Evolutionary conservation across 2,329 filamentous ascomycete species (phyloP), one percentile per base, ranked within the genome.

Genomic region (Leptographium radiaticola): DNA sequence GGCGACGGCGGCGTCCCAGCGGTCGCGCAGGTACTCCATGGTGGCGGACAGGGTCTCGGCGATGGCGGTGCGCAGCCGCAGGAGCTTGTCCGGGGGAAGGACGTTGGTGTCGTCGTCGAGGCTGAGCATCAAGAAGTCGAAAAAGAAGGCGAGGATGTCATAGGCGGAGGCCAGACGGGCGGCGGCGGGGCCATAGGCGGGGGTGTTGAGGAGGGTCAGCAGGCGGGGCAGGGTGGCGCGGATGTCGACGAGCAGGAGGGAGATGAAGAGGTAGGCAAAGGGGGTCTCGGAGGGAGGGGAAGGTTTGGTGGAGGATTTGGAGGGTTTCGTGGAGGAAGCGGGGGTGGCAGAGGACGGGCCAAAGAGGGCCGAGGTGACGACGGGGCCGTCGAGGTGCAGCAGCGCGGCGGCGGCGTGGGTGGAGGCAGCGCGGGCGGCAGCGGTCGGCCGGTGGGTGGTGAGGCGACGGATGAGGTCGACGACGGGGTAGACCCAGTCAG

Each of bases 1-100:
- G 4, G 80, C 76, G n/a, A 79, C 70, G 2, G 78, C 76, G 6
- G 79, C 79, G 62, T 87, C 83, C 79, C 80, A 86, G n/a, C 83
- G 70, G 62, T 87, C 84, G 34, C 34, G 34, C 34, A 36, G 34
- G 34, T 36, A 36, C 34, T 36, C 34, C 9, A 13, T 13, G 6
- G 76, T 75, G 2, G 82, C 66, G 0, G 79, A 80, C 62, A 86
- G 73, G 4, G 82, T 80, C 61, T 87, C 83, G 1, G 76, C 72
- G 51, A 86, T 74, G 53, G 75, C 70, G 50, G 74, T 78, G 42
- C 80, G 75, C 7, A 86, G 67, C 60, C 79, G 81, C 15, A 86
- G 68, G 31, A 87, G 72, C 30, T 75, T 73, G 53, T 83, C 79
- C 0, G 81, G 75, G 38, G 71, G 63, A 45, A 78, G 67, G 45